These are phyloP conservation scores for Globisporangium okanoganense DNA, from an alignment of 352 stramenopile species.

Conservation along the genomic window DNA sequence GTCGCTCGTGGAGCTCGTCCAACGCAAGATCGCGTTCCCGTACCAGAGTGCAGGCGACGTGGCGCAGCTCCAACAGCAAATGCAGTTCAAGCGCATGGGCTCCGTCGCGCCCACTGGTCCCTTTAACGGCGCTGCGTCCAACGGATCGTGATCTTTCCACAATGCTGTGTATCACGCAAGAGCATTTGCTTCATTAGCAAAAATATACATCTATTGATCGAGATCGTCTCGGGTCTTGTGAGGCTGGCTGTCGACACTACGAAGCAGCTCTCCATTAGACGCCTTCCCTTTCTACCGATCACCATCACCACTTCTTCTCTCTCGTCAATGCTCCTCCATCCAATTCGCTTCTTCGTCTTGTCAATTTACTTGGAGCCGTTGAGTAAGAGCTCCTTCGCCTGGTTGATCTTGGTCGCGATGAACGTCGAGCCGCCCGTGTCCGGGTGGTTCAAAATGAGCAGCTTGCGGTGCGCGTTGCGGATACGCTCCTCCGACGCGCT, in stretches of 20 bases:
- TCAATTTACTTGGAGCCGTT: slow-evolving; percentile 45
- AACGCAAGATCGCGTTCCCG: slow-evolving; percentile 29
- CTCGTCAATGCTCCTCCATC: not conserved
- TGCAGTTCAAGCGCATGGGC: slow-evolving; percentile 18
- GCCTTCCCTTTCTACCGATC: not conserved
- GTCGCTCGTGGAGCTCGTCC: slow-evolving; percentile 41
- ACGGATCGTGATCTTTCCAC: not conserved
- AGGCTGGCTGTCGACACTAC: not conserved
- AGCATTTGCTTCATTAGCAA: not conserved
- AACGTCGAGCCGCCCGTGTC: slow-evolving; percentile 99
- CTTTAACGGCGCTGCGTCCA: not conserved
- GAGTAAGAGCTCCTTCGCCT: slow-evolving; percentile 98
- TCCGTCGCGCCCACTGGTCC: not conserved
- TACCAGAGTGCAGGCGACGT: slow-evolving; percentile 24
- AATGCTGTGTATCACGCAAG: not conserved
- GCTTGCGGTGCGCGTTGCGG: slow-evolving; percentile 97
- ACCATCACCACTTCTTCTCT: not conserved
- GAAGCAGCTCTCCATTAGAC: not conserved
- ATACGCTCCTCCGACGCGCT: slow-evolving; percentile 93
- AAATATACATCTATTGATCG: slow-evolving; percentile 17
- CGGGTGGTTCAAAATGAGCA: slow-evolving; percentile 99
- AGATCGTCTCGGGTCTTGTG: not conserved
- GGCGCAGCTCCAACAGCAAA: slow-evolving; percentile 24
- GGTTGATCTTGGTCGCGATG: slow-evolving; percentile 98
- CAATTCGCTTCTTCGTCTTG: not conserved